phyloP scores from a whole-genome alignment of 148 eudicot species.

The Linanthus parryae region DNA sequence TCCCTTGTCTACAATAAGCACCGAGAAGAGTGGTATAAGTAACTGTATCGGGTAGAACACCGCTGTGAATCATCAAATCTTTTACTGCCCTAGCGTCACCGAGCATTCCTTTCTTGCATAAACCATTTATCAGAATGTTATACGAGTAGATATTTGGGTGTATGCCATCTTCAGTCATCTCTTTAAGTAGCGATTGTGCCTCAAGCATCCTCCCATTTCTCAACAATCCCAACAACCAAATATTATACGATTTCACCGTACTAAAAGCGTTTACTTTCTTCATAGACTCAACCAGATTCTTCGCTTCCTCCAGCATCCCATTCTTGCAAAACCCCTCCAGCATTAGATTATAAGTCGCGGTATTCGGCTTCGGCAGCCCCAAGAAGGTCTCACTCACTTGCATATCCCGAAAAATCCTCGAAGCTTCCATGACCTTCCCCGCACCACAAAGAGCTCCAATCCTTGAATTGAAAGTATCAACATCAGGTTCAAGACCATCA shows the following conservation, averaged over 20 bases:
- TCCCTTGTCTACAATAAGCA: slow-evolving; percentile 71
- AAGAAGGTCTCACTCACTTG: slow-evolving; percentile 63
- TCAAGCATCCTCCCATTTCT: slow-evolving; percentile 6
- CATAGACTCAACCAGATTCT: slow-evolving; percentile 58
- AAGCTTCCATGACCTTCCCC: slow-evolving; percentile 84
- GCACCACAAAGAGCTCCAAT: slow-evolving; percentile 66
- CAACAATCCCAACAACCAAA: slow-evolving; percentile 35
- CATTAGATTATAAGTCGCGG: slow-evolving; percentile 62
- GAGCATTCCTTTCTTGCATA: slow-evolving; percentile 12
- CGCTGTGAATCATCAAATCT: slow-evolving; percentile 48
- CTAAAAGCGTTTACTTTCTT: slow-evolving; percentile 33
- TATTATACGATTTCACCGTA: slow-evolving; percentile 59
- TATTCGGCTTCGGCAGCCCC: slow-evolving; percentile 68
- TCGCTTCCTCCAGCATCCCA: slow-evolving; percentile 87
- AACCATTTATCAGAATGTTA: slow-evolving; percentile 4
- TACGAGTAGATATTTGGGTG: slow-evolving; percentile 3
- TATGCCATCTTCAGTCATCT: slow-evolving; percentile 48
- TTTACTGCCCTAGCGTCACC: slow-evolving; percentile 46
- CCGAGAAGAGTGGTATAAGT: slow-evolving; percentile 74
- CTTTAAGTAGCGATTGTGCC: slow-evolving; percentile 40
- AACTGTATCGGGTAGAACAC: slow-evolving; percentile 57
- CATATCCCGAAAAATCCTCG: slow-evolving; percentile 90
- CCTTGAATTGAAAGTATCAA: slow-evolving; percentile 89
- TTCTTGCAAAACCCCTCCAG: slow-evolving; percentile 65
- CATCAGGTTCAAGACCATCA: slow-evolving; percentile 66